phyloP scores from a whole-genome alignment of 441 rosid genomes.

The Eutrema salsugineum region DNA sequence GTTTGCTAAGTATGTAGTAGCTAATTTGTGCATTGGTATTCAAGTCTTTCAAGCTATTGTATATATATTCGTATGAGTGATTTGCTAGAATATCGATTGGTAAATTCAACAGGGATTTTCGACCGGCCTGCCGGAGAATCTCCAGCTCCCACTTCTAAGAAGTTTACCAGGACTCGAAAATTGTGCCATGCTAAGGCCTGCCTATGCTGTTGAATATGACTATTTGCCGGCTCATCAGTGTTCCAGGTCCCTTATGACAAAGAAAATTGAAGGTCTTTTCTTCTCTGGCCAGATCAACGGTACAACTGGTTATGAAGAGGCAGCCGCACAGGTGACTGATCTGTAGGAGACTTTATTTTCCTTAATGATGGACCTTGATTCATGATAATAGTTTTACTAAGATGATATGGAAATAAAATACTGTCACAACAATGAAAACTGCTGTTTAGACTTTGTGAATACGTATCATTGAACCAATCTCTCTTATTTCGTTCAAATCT shows the following conservation, averaged over 20 bases:
- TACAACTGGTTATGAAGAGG: constrained; percentile 99
- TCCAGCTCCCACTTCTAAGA: constrained; percentile 92
- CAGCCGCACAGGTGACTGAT: constrained; percentile 88
- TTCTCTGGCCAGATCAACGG: constrained; percentile 99
- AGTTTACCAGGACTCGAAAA: constrained; percentile 96
- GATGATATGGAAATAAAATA: neutral
- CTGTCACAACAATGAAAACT: neutral
- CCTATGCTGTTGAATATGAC: constrained; percentile 99
- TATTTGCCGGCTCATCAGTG: constrained; percentile 96
- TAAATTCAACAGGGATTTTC: constrained; percentile 76
- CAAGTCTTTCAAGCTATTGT: neutral
- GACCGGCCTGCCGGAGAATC: constrained; percentile 92
- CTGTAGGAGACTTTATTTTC: constrained; percentile 16
- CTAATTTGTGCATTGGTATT: neutral
- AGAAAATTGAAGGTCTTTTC: constrained; percentile 89
- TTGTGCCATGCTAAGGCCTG: constrained; percentile 96
- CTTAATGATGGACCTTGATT: neutral
- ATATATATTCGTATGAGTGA: neutral
- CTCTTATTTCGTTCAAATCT: constrained; percentile 2
- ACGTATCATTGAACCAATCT: neutral
- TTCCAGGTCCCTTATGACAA: constrained; percentile 94
- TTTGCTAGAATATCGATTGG: neutral
- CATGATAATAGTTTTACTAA: neutral
- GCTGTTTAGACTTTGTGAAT: neutral
- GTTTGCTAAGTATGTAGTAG: neutral